phyloP scores from a whole-genome alignment of 2,329 filamentous ascomycete species.

The Hawksworthiomyces lignivorus region DNA sequence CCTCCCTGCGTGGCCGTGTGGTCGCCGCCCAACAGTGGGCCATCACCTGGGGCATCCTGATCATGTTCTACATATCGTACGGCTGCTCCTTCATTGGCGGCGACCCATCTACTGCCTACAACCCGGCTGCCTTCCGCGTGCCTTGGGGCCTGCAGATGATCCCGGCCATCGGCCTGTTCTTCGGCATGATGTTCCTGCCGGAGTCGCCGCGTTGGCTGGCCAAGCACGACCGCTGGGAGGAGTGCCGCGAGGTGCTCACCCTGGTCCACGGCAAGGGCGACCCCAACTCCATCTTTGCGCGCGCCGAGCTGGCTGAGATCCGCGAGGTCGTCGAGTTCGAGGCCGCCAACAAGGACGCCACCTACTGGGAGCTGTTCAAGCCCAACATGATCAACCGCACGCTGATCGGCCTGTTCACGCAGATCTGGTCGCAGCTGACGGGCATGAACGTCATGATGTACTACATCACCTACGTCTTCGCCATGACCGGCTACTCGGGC shows the following conservation, averaged over 20 bases:
- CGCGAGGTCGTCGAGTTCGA: conserved; percentile 68
- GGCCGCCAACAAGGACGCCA: conserved; percentile 58
- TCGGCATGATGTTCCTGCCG: conserved; percentile 35
- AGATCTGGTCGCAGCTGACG: conserved; percentile 69
- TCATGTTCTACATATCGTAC: conserved; percentile 41
- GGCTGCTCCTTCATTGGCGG: conserved; percentile 32
- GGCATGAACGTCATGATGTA: conserved; percentile 73
- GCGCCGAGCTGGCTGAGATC: conserved; percentile 63
- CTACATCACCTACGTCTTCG: conserved; percentile 63
- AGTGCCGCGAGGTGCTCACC: conserved; percentile 39
- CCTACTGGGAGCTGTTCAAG: conserved; percentile 63
- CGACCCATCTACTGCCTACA: conserved; percentile 15
- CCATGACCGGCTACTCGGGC: conserved; percentile 60
- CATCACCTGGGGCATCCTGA: conserved; percentile 30
- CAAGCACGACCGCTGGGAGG: conserved; percentile 39
- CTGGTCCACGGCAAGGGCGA: conserved; percentile 60
- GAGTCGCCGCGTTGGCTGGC: conserved; percentile 45
- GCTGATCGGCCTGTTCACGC: conserved; percentile 62
- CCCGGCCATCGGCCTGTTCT: conserved; percentile 33
- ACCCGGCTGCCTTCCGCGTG: conserved; percentile 40
- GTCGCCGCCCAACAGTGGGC: conserved; percentile 35
- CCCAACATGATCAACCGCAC: conserved; percentile 69
- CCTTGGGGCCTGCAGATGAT: conserved; percentile 42
- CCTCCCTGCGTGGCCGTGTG: conserved; percentile 36
- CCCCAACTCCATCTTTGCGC: conserved; percentile 55